Conservation (phyloP, 345 rosid species). For the Citrus sinensis region DNA sequence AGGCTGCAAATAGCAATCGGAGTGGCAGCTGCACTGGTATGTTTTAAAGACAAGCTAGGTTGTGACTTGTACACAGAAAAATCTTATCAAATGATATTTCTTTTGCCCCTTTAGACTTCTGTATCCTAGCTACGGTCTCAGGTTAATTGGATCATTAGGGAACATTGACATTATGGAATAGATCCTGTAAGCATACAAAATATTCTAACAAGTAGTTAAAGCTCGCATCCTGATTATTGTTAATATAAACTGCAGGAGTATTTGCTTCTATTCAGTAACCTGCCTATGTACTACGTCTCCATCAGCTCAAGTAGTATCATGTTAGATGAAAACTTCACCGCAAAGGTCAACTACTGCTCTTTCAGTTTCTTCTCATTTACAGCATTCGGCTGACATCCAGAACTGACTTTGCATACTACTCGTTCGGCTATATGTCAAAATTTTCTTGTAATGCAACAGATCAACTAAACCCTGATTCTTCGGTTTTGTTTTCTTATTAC, state of each 20-base stretch:
- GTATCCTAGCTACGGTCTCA: background rate
- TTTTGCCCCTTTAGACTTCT: background rate
- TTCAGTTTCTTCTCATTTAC: background rate
- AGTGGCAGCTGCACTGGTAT: constrained; percentile 93
- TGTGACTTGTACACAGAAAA: background rate
- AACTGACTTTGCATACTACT: background rate
- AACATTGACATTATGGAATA: background rate
- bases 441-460: background rate
- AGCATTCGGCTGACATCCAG: background rate
- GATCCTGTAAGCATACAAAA: background rate
- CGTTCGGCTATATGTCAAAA: background rate
- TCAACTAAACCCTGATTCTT: background rate
- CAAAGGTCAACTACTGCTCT: constrained; percentile 41
- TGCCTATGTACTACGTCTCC: constrained; percentile 62
- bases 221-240: background rate
- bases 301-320: constrained; percentile 77
- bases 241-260: constrained; percentile 61
- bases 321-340: constrained; percentile 81
- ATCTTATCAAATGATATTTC: background rate
- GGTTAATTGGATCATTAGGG: background rate
- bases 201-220: background rate
- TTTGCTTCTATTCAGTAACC: constrained; percentile 69
- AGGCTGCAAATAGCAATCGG: constrained; percentile 78
- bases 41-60: constrained; percentile 17
- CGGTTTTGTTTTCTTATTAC: background rate